Evolutionary conservation across 495 filamentous ascomycete species (phyloP), one percentile per base, ranked within the genome.

Genomic region (Penicillium bovifimosum): DNA sequence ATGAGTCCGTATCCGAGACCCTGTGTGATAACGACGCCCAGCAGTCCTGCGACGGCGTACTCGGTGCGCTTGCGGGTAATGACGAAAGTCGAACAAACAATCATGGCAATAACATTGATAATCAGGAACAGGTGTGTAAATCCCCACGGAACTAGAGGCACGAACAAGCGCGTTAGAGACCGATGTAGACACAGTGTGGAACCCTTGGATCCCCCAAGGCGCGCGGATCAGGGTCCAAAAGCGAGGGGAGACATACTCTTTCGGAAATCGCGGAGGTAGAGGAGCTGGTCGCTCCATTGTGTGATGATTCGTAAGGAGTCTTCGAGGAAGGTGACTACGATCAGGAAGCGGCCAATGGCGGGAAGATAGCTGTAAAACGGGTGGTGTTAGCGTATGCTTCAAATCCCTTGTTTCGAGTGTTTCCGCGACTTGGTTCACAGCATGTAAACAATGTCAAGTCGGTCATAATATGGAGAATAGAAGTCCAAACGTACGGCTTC

Each of bases 241-340:
- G 39, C 40, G 11, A 42, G 51, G 58, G 58, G 45, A 29, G 16
- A 10, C n/a, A 50, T 65, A 98, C 93, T 96, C 67, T 89, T 84
- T 61, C 95, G 80, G 76, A 95, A 96, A 61, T 95, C 89, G 65
- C 86, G 84, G 41, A 98, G 84, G 65, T 96, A 98, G 26, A 87
- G 71, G 29, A 98, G 83, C 78, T 98, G 93, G 70, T 97, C 93
- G 67, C 65, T 84, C 93, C 93, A 98, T 85, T 98, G 93, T 55
- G 95, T 97, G 64, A 97, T 77, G 66, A 98, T 98, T 68, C 93
- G 82, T 35, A 98, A 74, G 29, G 91, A 88, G 75, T 98, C 93
- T 73, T 98, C 93, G 53, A 98, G 79, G 76, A 98, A 98, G 55
- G 93, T 98, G 50, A 96, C 93, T 27, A 98, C 93, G 60, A 98